Conservation (phyloP, 2,329 filamentous ascomycete species). For the Fusarium setosum region DNA sequence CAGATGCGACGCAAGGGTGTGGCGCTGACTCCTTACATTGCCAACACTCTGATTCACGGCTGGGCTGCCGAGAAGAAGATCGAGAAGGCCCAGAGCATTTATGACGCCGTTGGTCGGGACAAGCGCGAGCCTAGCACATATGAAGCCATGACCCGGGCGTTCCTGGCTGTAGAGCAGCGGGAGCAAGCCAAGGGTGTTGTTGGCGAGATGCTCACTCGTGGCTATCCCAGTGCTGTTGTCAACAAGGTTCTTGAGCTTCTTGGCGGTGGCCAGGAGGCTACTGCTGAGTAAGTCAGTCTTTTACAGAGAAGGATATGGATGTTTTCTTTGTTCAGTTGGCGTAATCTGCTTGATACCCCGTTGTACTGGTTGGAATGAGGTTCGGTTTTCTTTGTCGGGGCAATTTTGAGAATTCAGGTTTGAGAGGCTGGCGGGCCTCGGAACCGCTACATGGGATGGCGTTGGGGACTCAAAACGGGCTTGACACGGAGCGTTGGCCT, state of each 20-base stretch:
- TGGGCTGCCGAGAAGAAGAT: conserved; percentile 91
- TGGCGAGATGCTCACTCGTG: conserved; percentile 88
- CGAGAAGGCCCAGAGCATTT: conserved; percentile 80
- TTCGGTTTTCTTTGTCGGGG: conserved; percentile 32
- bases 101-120: conserved; percentile 78
- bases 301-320: conserved; percentile 19
- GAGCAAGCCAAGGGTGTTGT: conserved; percentile 82
- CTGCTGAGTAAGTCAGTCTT: conserved; percentile 35
- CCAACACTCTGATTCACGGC: conserved; percentile 96
- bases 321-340: conserved; percentile 41
- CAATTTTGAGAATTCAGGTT: conserved; percentile 28
- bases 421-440: conserved; percentile 33
- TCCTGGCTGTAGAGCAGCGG: conserved; percentile 84
- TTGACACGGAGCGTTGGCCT: conserved; percentile 38
- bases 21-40: conserved; percentile 95
- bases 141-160: conserved; percentile 97
- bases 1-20: conserved; percentile 81
- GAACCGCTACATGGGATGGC: conserved; percentile 39
- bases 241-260: conserved; percentile 95
- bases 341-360: conserved; percentile 47
- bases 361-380: conserved; percentile 37
- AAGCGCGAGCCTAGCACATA: conserved; percentile 97
- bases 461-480: conserved; percentile 43
- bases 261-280: conserved; percentile 63
- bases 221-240: conserved; percentile 91